phyloP scores from a whole-genome alignment of 129 eudicot species.

The Glebionis coronaria region DNA sequence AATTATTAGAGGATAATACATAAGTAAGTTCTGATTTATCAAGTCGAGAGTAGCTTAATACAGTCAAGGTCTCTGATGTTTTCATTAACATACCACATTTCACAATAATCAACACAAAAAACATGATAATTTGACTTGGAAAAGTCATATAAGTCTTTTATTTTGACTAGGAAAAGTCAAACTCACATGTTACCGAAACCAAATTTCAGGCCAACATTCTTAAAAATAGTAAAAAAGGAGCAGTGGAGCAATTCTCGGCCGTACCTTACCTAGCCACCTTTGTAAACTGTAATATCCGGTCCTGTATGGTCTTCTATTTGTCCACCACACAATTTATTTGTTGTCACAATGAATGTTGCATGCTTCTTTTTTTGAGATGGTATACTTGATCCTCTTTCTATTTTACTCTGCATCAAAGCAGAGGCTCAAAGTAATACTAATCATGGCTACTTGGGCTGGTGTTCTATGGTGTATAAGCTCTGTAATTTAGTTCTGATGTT shows the following conservation, averaged over 20 bases:
- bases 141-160: neutral
- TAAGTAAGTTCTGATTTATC: too few species aligned
- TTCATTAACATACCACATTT: too few species aligned
- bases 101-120: neutral
- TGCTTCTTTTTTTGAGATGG: constrained; percentile 58
- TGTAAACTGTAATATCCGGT: constrained; percentile 77
- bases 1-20: too few species aligned
- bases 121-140: neutral
- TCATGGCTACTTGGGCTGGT: constrained; percentile 45
- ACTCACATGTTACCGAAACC: neutral
- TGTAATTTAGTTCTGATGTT: too few species aligned
- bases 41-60: too few species aligned
- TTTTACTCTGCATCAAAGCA: constrained; percentile 39
- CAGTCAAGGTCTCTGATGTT: too few species aligned
- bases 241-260: constrained; percentile 82
- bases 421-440: constrained; percentile 34
- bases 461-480: constrained; percentile 35
- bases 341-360: constrained; percentile 58
- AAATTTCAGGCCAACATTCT: constrained; percentile 73
- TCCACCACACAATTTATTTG: constrained; percentile 51
- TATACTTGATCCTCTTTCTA: constrained; percentile 52
- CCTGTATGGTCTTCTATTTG: constrained; percentile 71
- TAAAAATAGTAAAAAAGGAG: constrained; percentile 50
- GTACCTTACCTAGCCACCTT: constrained; percentile 70
- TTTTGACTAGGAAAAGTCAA: constrained; percentile 10